Conservation (phyloP, 2,329 filamentous ascomycete genomes). For the Fusarium chlamydosporum region DNA sequence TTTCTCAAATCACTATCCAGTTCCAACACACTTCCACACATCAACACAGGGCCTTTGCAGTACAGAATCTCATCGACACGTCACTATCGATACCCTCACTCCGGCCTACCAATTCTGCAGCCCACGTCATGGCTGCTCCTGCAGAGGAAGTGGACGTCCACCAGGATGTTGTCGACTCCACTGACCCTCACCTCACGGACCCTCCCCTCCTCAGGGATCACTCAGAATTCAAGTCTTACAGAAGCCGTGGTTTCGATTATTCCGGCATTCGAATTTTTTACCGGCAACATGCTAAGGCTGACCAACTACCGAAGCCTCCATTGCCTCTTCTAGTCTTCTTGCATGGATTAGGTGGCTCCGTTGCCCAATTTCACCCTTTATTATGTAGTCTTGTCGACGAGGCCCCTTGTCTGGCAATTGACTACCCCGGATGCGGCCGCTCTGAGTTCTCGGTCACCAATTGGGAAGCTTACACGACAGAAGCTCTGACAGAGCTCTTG, state of each 20-base stretch:
- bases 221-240: constrained; percentile 78
- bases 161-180: constrained; percentile 46
- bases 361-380: constrained; percentile 87
- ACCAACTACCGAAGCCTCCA: constrained; percentile 80
- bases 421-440: constrained; percentile 89
- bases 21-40: constrained; percentile 1
- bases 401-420: constrained; percentile 85
- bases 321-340: constrained; percentile 91
- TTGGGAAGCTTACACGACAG: constrained; percentile 84
- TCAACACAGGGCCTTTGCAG: background rate
- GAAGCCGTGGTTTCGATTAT: constrained; percentile 79
- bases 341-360: constrained; percentile 92
- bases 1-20: constrained; percentile 5
- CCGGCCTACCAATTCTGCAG: constrained; percentile 16
- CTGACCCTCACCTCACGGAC: constrained; percentile 70
- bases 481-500: constrained; percentile 81
- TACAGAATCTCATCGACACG: background rate
- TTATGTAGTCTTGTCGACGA: constrained; percentile 85
- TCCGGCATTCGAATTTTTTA: constrained; percentile 85
- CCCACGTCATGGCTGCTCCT: constrained; percentile 47
- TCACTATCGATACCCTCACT: constrained; percentile 4
- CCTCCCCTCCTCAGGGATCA: constrained; percentile 85
- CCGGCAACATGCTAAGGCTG: constrained; percentile 83
- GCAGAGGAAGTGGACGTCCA: constrained; percentile 37
- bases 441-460: constrained; percentile 79